Base-by-base conservation (phyloP, 371 early-diverging fungal genomes). In the Pancytospora epiphaga region DNA sequence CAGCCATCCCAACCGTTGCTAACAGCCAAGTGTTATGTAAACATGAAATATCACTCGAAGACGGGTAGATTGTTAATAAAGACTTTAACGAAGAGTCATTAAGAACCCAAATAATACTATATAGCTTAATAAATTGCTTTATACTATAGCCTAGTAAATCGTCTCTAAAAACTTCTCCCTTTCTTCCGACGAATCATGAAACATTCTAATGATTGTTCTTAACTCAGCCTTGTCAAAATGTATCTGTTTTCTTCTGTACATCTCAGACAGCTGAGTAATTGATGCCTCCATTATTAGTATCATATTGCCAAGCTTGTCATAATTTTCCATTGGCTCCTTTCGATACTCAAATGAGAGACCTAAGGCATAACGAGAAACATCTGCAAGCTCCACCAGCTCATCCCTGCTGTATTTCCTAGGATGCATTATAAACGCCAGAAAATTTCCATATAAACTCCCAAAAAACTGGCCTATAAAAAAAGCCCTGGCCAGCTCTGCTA, bases 401-500 rank as follows among this genome's bases (percentile, higher is more conserved):
- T 47, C 63, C 19, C 39, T 54, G 12, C 32, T 38, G 9, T 51
- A 27, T 19, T 29, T 34, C 18, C n/a, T 40, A 3, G 62, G 40
- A n/a, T 39, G 52, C 30, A 36, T 3, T 37, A 70, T 65, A 29
- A 50, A 49, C 27, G 43, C 39, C 32, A 62, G 36, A 40, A 70
- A 25, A 19, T 50, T 33, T 40, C 32, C 37, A 49, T 63, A 54
- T 6, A 70, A 27, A 4, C 30, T 32, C 39, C 58, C 58, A 39
- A 70, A 70, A 47, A 70, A 70, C n/a, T 50, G 49, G 15, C 50
- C 62, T 40, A 62, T 62, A 65, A 70, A 70, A n/a, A 40, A 32
- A 25, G 27, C 25, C 18, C 38, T 38, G 36, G 52, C 54, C 22
- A 51, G 57, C 33, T 40, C 22, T 12, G 63, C 62, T 22, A 70